Evolutionary conservation across 192 early-diverging fungal genomes (phyloP).

Genomic region (Geosiphon pyriformis): DNA sequence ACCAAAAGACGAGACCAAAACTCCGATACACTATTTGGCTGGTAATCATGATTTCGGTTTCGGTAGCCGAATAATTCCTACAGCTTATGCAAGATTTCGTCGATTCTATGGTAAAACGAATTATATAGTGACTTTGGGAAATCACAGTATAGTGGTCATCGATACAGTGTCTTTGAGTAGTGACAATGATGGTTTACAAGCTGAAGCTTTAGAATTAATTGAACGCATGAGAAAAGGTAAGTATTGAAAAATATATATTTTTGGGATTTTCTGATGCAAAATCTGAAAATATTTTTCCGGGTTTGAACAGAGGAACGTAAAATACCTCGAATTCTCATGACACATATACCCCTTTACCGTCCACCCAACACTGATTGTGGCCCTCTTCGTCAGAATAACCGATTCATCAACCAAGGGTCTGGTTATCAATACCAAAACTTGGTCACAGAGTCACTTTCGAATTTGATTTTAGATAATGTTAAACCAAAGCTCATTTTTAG

Average conservation of each 20-base stretch:
- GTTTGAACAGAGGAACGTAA: slow-evolving; percentile 17
- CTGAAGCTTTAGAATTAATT: slow-evolving; percentile 51
- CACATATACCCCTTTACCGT: slow-evolving; percentile 84
- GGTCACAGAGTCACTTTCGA: slow-evolving; percentile 51
- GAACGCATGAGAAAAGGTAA: slow-evolving; percentile 37
- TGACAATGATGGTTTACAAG: slow-evolving; percentile 29
- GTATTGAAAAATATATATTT: neutral
- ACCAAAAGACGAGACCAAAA: slow-evolving; percentile 12
- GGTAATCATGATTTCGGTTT: slow-evolving; percentile 96
- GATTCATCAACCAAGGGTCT: slow-evolving; percentile 47
- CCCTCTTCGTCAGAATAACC: slow-evolving; percentile 43
- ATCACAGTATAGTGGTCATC: slow-evolving; percentile 64
- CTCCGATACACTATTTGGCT: slow-evolving; percentile 50
- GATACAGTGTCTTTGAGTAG: slow-evolving; percentile 73
- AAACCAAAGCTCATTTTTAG: slow-evolving; percentile 71
- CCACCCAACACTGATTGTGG: slow-evolving; percentile 63
- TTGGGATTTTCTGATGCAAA: neutral
- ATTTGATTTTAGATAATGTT: slow-evolving; percentile 50
- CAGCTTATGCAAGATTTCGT: slow-evolving; percentile 43
- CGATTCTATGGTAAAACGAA: slow-evolving; percentile 50
- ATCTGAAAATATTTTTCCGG: neutral
- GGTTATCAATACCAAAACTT: slow-evolving; percentile 93
- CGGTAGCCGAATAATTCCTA: slow-evolving; percentile 47
- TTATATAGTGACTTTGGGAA: slow-evolving; percentile 44
- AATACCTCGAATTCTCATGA: slow-evolving; percentile 62